Evolutionary conservation across 192 early-diverging fungal genomes (phyloP).

Genomic region (Coemansia sp.): DNA sequence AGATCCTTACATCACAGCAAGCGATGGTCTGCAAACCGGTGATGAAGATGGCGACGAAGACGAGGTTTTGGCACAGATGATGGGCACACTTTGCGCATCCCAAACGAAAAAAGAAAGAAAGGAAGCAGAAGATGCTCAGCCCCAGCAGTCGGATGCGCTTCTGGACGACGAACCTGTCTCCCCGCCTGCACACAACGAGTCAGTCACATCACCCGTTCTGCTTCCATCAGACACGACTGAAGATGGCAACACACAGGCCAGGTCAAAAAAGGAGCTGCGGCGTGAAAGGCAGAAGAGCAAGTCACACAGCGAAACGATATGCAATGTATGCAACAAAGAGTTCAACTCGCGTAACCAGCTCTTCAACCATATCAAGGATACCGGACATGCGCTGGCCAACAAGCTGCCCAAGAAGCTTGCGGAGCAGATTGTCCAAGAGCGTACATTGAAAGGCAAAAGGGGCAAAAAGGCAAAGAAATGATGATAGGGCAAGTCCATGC

Average conservation of each 20-base stretch:
- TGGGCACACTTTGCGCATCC: constrained; percentile 38
- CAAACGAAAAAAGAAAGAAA: constrained; percentile 43
- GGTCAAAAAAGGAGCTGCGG: constrained; percentile 52
- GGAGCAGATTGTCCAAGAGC: constrained; percentile 13
- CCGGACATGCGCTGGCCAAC: constrained; percentile 77
- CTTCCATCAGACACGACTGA: neutral
- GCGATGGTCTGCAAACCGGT: constrained; percentile 1
- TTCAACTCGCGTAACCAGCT: constrained; percentile 82
- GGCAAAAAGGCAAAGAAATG: neutral
- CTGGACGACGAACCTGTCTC: neutral
- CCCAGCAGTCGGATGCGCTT: constrained; percentile 6
- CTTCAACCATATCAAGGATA: constrained; percentile 83
- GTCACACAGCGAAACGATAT: constrained; percentile 50
- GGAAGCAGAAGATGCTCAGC: constrained; percentile 48
- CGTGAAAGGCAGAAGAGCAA: constrained; percentile 67
- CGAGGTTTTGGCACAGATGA: constrained; percentile 50
- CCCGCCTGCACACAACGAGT: neutral
- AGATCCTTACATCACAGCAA: neutral
- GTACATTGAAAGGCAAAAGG: constrained; percentile 2
- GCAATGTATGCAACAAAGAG: constrained; percentile 75
- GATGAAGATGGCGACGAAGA: constrained; percentile 6
- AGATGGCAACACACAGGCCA: constrained; percentile 18
- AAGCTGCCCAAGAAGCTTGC: constrained; percentile 6
- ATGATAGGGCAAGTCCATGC: too few species aligned
- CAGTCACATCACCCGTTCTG: neutral